These are phyloP conservation scores for Punctularia strigosozonata DNA, from an alignment of 768 basidiomycete species.

Conservation along the genomic window DNA sequence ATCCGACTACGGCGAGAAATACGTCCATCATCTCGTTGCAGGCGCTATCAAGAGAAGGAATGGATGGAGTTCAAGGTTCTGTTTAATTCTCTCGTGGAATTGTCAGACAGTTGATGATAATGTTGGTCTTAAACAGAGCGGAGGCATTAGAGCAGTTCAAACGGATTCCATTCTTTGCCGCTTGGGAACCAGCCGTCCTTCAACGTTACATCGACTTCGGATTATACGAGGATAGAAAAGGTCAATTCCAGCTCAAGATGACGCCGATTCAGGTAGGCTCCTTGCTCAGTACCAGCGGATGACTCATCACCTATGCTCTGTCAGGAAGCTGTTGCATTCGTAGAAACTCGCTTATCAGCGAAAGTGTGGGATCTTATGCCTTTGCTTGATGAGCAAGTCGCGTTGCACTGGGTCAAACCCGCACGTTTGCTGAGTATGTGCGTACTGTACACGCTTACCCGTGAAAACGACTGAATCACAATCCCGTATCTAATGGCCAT, in stretches of 20 bases:
- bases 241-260: constrained; percentile 51
- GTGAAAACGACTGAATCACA: no score
- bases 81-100: background rate
- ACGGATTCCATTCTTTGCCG: constrained; percentile 51
- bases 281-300: no score
- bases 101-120: background rate
- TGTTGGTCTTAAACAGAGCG: constrained; percentile 27
- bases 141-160: constrained; percentile 42
- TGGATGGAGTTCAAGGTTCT: constrained; percentile 55
- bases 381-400: no score
- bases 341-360: no score
- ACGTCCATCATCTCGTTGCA: constrained; percentile 8
- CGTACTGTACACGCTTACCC: no score
- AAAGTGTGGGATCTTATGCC: no score
- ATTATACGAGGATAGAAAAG: constrained; percentile 25
- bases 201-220: constrained; percentile 52
- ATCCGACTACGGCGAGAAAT: background rate
- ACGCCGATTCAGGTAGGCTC: constrained; percentile 40
- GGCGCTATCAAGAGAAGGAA: constrained; percentile 49
- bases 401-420: no score
- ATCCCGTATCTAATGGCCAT: no score
- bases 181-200: constrained; percentile 59
- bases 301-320: no score
- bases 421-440: no score
- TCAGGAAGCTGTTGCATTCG: no score